phyloP scores from a whole-genome alignment of 352 stramenopile species.

The Stramenopiles sp. region DNA sequence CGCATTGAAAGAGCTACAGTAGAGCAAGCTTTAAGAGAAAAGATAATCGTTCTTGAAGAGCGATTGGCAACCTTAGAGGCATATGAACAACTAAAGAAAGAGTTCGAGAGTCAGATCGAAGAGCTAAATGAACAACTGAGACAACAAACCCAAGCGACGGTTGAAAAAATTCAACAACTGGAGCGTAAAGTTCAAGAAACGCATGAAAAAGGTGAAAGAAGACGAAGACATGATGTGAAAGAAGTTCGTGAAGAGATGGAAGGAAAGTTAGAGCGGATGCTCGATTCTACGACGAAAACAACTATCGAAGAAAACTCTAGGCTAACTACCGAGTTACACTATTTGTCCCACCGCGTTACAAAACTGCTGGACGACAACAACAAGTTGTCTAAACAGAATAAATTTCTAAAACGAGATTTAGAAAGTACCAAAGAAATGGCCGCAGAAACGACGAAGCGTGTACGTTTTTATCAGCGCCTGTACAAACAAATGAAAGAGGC shows the following conservation, averaged over 20 bases:
- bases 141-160: not conserved
- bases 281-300: not conserved
- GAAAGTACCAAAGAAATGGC: not conserved
- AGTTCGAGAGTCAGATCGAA: not conserved
- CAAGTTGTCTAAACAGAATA: not conserved
- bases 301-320: not conserved
- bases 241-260: not conserved
- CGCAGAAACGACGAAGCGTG: not conserved
- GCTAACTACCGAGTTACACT: not conserved
- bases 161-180: not conserved
- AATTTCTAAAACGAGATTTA: not conserved
- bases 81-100: not conserved
- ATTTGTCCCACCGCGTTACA: not conserved
- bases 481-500: not conserved
- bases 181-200: not conserved
- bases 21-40: not conserved
- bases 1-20: not conserved
- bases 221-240: not conserved
- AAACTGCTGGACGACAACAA: not conserved
- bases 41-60: not conserved
- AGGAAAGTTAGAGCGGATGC: not conserved
- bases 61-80: not conserved
- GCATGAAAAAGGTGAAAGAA: not conserved
- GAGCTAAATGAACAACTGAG: not conserved
- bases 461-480: not conserved